Base-by-base conservation (phyloP, 2,329 filamentous ascomycete genomes). In the Cryphonectria parasitica region DNA sequence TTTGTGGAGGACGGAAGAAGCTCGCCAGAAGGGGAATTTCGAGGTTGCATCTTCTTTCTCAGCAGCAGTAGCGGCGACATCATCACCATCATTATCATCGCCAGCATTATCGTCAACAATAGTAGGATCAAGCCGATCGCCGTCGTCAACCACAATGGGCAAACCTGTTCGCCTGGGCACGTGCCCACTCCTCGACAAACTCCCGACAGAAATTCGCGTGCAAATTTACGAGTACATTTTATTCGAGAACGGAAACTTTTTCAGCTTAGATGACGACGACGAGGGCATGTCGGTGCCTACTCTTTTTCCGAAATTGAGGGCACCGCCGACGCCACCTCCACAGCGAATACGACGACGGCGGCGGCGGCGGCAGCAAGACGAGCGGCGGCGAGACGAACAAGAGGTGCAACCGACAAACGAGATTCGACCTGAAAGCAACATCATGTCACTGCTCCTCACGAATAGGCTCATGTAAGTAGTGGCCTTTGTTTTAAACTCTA, bases 211-310 rank as follows among this genome's bases (percentile, higher is more conserved):
- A 58, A 68, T 73, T 49, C 64, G 71, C 61, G 64, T 69, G 34
- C 71, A 71, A 52, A 73, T 73, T 45, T 73, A 71, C 69, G 69
- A 71, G 60, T 71, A 71, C 66, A 66, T 71, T 25, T 58, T 73
- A 36, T 73, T 73, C 31, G 69, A 69, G 54, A 60, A 73, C 66
- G 71, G 69, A 56, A 71, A 60, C 66, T 73, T 73, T 58, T 71
- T 73, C 69, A 71, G 69, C 41, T 66, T 73, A 28, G 71, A 71
- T 56, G 64, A 73, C 13, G 69, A 72, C n/a, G 69, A 73, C 63
- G 69, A 73, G 45, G 71, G 71, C 2, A 64, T 52, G 3, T 73
- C 71, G 11, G 54, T 73, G 39, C 69, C 71, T 10, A 71, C 69
- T 3, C 61, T 71, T 10, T 73, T 73, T 3, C 71, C 71, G 13